Evolutionary conservation across 306 rosid genomes (phyloP), one percentile per base, ranked within the genome.

Genomic region (Lablab purpureus): DNA sequence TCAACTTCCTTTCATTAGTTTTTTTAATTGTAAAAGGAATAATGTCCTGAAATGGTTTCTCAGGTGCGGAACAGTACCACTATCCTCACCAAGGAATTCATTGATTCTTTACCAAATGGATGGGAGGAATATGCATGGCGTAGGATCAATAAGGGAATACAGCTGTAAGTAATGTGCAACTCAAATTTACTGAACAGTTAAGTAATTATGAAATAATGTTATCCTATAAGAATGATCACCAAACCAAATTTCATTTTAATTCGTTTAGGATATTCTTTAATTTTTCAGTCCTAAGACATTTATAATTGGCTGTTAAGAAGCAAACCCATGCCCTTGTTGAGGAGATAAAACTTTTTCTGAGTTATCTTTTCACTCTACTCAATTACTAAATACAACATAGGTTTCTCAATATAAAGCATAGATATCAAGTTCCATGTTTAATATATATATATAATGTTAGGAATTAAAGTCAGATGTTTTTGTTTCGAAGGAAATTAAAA

Each of bases 51-150:
- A 85, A 82, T 86, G 89, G 84, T 78, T 89, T 85, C 88, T 71
- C 88, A 93, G 99, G 99, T 96, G 89, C 91, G 97, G 71, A 96
- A 93, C 75, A 93, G 99, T 85, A 90, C 99, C 75, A 93, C 99
- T 65, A 84, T 96, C 80, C 92, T 96, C 46, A 96, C 99, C 72
- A 88, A 77, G 85, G 99, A 96, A 90, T 96, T 90, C 77, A 87
- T 96, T 74, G 94, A 96, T 85, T 82, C 92, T 82, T 91, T 96
- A 70, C 99, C 96, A 79, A 91, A 93, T 82, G 99, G 99, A 83
- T 96, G 99, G 99, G 94, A 88, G 86, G 96, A 96, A 64, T 96
- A 93, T 80, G 99, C 99, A 10, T 96, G 98, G 99, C 93, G 88
- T 40, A 93, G 99, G 94, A 93, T 96, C 85, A 96, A 96, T 78